Evolutionary conservation across 257 asterid species (phyloP), one percentile per base, ranked within the genome.

Genomic region (Mitragyna speciosa): DNA sequence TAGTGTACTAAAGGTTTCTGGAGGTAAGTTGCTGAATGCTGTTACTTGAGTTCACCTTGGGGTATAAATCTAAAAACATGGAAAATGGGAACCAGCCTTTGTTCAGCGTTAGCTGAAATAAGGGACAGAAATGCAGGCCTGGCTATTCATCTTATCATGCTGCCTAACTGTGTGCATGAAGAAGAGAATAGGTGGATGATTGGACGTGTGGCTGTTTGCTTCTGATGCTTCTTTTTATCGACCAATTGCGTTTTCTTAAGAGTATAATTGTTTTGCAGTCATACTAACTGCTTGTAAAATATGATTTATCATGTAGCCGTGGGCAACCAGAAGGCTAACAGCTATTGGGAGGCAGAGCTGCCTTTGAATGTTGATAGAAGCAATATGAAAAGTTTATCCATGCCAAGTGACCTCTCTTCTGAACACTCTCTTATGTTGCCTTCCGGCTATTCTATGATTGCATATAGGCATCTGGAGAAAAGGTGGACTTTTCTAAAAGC

Each of bases 331-430:
- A 92, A 83, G 87, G 86, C 96, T 12, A 95, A 95, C 81, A 82
- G 76, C 12, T 95, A 91, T 84, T 95, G 94, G 96, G 98, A 95
- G 85, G 96, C 93, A 78, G 90, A 86, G 70, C 82, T 95, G 78
- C 92, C 90, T 1, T 81, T 79, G 52, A 48, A 82, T 8, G 69
- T 33, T 12, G 87, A 91, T 82, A 90, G 97, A 88, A 87, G 86
- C 72, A 88, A 91, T 48, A 88, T 20, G 92, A 89, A 58, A 86
- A 72, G 39, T 95, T 90, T 85, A 90, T 95, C 70, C 86, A 83
- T 54, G 83, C 85, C 89, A 95, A 95, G 98, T 93, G 91, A 89
- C 26, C 45, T 78, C 71, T 77, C 73, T 28, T 79, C 47, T 36
- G 39, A 64, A n/a, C n/a, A n/a, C n/a, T n/a, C n/a, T n/a, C n/a